Base-by-base conservation (phyloP, 768 basidiomycete genomes). In the Sporobolomyces pararoseus region DNA sequence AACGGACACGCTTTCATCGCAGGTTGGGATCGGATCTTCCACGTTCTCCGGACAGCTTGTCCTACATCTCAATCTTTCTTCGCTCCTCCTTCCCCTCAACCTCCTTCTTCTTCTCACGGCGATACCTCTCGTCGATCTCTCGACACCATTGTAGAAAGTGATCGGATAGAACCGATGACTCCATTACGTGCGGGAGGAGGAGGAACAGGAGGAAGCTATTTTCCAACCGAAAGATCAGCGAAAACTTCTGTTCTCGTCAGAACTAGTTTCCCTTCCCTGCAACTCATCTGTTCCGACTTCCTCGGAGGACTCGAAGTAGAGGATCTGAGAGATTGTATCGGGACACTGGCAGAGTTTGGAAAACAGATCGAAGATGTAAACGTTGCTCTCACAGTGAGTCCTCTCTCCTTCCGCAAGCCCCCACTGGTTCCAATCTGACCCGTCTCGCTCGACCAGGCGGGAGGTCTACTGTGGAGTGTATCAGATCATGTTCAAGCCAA, bases 11-110 rank as follows among this genome's bases (percentile, higher is more conserved):
- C 91, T 0, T 83, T 99, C 2, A 85, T 93, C 12, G 86, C 89
- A 19, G 95, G 96, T 0, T 99, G 95, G 95, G 88, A 89, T 74
- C 88, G 84, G 0, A 91, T 97, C 74, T 97, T 98, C 78, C 85
- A 88, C 72, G 93, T 97, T 85, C 83, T 99, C 9, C 86, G 86
- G 49, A 91, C 90, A 67, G 90, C 96, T 14, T 97, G 93, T 79
- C 85, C 84, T 57, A 83, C 88, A 1, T 79, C 82, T 0, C 69
- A 81, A 1, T 12, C 61, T 2, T 57, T 35, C 32, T 47, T 70
- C 31, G 60, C 66, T 4, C 64, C 60, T 25, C 57, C 69, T 9
- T 60, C 70, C 2, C 63, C 68, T 7, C 25, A 53, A n/a, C 44
- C 63, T 4, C 27, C 54, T 14, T 46, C 57, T 14, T 46, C 57